phyloP scores from a whole-genome alignment of 805 yeast species.

The Spathaspora hagerdaliae region DNA sequence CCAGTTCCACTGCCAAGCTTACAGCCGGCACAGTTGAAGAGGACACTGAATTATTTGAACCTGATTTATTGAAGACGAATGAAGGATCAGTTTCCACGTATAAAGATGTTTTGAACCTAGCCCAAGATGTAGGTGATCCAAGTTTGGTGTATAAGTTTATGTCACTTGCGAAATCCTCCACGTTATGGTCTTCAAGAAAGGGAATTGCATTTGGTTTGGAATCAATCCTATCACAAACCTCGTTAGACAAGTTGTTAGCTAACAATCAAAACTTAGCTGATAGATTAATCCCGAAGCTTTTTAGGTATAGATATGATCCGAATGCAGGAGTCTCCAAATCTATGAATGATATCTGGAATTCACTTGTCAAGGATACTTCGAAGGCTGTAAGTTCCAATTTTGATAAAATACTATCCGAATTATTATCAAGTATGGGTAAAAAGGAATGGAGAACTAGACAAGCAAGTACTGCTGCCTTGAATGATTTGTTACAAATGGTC shows the following conservation, averaged over 20 bases:
- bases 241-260: constrained; percentile 57
- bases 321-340: constrained; percentile 66
- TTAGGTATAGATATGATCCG: constrained; percentile 84
- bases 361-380: constrained; percentile 59
- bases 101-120: constrained; percentile 80
- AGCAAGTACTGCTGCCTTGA: constrained; percentile 71
- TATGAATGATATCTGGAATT: constrained; percentile 86
- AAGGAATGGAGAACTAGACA: constrained; percentile 93
- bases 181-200: constrained; percentile 87
- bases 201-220: constrained; percentile 95
- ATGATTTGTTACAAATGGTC: constrained; percentile 64
- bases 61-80: constrained; percentile 73
- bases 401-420: constrained; percentile 57
- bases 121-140: constrained; percentile 95
- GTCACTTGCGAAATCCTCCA: constrained; percentile 84
- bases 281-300: constrained; percentile 75
- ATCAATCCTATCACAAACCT: constrained; percentile 73
- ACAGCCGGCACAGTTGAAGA: constrained; percentile 66
- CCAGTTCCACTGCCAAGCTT: constrained; percentile 42
- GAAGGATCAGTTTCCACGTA: constrained; percentile 89
- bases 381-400: constrained; percentile 51
- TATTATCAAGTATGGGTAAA: constrained; percentile 65
- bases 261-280: constrained; percentile 52
- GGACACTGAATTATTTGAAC: constrained; percentile 83
- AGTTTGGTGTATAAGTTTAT: constrained; percentile 89